phyloP scores from a whole-genome alignment of 768 basidiomycete species.

The Boletus edulis region DNA sequence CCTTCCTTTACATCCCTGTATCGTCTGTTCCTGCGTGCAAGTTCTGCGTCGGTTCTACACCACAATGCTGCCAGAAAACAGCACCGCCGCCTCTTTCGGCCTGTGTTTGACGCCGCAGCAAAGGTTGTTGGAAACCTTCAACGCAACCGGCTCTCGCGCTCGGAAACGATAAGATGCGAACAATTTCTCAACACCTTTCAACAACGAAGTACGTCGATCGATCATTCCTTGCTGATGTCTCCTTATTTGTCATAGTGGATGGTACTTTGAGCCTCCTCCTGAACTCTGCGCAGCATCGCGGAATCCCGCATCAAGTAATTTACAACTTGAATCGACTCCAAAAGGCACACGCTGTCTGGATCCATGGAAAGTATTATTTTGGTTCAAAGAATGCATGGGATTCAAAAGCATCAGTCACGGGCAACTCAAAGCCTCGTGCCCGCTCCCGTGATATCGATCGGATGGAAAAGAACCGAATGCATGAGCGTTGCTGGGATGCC shows the following conservation, averaged over 20 bases:
- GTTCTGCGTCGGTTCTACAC: conserved; percentile 57
- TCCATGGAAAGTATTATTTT: conserved; percentile 18
- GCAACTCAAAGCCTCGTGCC: conserved; percentile 18
- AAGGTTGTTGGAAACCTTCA: conserved; percentile 42
- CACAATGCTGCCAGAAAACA: conserved; percentile 42
- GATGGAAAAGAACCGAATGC: conserved; percentile 28
- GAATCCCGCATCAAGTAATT: conserved; percentile 57
- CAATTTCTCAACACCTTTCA: conserved; percentile 56
- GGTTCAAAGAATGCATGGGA: conserved; percentile 36
- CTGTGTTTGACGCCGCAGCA: conserved; percentile 53
- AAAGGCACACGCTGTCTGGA: conserved; percentile 25
- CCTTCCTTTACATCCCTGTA: conserved; percentile 54
- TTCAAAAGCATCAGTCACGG: conserved; percentile 31
- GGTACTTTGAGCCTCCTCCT: conserved; percentile 60
- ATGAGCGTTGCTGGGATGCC: conserved; percentile 42
- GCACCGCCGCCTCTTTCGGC: conserved; percentile 50
- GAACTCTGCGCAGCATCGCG: conserved; percentile 60
- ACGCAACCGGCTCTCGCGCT: conserved; percentile 18
- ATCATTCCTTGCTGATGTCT: background rate
- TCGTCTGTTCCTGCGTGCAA: conserved; percentile 55
- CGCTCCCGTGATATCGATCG: conserved; percentile 16
- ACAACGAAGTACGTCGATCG: conserved; percentile 42
- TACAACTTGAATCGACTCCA: conserved; percentile 46
- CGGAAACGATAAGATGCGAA: conserved; percentile 32
- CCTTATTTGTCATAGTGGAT: conserved; percentile 51